These are phyloP conservation scores for Orbilia brochopaga DNA, from an alignment of 2,329 filamentous ascomycete genomes.

Conservation along the genomic window DNA sequence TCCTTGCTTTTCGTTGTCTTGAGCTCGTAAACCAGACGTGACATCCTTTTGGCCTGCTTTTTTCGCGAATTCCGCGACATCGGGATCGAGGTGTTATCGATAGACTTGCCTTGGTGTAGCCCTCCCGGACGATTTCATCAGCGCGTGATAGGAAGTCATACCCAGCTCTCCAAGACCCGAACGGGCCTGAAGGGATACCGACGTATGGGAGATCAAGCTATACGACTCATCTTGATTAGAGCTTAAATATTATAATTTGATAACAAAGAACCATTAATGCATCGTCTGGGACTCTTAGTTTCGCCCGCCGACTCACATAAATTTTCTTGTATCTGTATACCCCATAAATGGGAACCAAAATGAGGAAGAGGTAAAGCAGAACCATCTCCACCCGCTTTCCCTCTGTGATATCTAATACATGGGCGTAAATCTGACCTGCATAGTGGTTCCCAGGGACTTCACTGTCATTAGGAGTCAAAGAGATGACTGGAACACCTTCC, in stretches of 20 bases:
- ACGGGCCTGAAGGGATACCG: conserved; percentile 46
- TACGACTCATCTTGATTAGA: conserved; percentile 6
- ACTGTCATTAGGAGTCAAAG: neutral
- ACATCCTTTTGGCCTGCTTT: too few species aligned
- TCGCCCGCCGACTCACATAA: conserved; percentile 46
- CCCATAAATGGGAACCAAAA: conserved; percentile 37
- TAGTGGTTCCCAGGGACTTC: conserved; percentile 1
- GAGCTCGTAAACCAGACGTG: neutral
- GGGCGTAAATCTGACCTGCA: neutral
- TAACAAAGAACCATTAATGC: too few species aligned
- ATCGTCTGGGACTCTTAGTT: too few species aligned
- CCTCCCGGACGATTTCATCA: conserved; percentile 42
- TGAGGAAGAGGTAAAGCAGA: conserved; percentile 5
- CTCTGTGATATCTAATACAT: conserved; percentile 3
- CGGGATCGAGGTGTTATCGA: too few species aligned
- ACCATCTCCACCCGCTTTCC: neutral
- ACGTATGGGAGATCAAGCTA: conserved; percentile 51
- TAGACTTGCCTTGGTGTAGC: conserved; percentile 44
- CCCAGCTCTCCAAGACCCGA: conserved; percentile 51
- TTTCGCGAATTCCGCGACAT: too few species aligned
- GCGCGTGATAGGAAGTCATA: conserved; percentile 38
- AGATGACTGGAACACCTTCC: neutral
- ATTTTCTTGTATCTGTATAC: conserved; percentile 44
- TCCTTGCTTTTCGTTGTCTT: neutral
- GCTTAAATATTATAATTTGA: too few species aligned